These are phyloP conservation scores for Tuber indicum DNA, from an alignment of 495 filamentous ascomycete genomes.

Conservation along the genomic window DNA sequence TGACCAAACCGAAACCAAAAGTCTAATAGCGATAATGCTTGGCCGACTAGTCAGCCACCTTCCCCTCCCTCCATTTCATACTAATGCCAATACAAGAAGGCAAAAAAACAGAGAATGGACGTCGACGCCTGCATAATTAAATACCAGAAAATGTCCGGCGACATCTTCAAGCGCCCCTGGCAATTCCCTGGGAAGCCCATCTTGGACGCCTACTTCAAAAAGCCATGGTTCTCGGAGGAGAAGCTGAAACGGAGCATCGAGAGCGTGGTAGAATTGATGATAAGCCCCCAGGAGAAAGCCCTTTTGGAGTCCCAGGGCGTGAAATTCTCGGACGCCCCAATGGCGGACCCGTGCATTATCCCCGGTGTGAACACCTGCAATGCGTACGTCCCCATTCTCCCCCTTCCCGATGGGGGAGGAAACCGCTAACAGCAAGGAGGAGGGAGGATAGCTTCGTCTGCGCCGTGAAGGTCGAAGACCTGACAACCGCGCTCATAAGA, in stretches of 20 bases:
- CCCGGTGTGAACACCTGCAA: conserved; percentile 14
- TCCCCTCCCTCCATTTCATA: neutral
- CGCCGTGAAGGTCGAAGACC: conserved; percentile 70
- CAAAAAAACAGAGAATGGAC: conserved; percentile 32
- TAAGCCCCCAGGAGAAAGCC: conserved; percentile 23
- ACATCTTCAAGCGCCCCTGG: conserved; percentile 42
- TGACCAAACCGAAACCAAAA: conserved; percentile 12
- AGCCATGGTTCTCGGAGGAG: conserved; percentile 32
- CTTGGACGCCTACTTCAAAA: conserved; percentile 27
- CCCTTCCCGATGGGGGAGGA: neutral
- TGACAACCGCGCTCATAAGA: conserved; percentile 61
- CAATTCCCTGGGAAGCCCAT: conserved; percentile 29
- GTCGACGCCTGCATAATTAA: conserved; percentile 41
- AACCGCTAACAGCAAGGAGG: neutral
- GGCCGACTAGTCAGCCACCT: conserved; percentile 39
- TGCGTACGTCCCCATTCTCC: neutral
- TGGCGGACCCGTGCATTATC: conserved; percentile 11
- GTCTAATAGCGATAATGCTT: conserved; percentile 44
- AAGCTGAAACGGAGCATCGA: conserved; percentile 24
- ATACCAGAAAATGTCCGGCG: conserved; percentile 40
- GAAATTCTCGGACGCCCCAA: conserved; percentile 10
- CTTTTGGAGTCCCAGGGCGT: conserved; percentile 9
- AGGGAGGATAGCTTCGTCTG: conserved; percentile 54
- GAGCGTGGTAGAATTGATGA: conserved; percentile 22
- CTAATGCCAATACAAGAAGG: neutral